phyloP scores from a whole-genome alignment of 1,284 basidiomycete genomes.

The Fomitopsis betulina region DNA sequence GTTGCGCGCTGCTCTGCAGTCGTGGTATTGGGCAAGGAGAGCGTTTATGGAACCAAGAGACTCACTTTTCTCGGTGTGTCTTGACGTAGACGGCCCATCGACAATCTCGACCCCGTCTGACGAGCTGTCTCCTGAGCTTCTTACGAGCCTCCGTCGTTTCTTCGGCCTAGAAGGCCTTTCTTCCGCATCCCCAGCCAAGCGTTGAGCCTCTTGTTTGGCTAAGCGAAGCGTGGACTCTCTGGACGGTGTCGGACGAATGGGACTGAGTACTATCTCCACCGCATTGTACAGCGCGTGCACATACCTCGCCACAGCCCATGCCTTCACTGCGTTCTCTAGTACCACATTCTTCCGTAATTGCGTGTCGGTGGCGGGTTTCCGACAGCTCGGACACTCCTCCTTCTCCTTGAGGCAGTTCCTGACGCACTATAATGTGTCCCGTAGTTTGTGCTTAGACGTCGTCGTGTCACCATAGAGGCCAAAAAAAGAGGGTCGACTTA shows the following conservation, averaged over 20 bases:
- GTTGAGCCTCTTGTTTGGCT: slow-evolving; percentile 2
- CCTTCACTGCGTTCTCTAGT: slow-evolving; percentile 55
- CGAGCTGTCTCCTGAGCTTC: slow-evolving; percentile 6
- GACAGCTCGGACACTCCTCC: slow-evolving; percentile 63
- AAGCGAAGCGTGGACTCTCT: slow-evolving; percentile 16
- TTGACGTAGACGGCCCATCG: slow-evolving; percentile 6
- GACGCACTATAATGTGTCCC: slow-evolving; percentile 47
- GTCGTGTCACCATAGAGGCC: not conserved
- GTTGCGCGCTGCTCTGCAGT: not conserved
- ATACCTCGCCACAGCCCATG: slow-evolving; percentile 65
- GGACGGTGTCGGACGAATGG: not conserved
- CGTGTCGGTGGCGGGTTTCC: slow-evolving; percentile 48
- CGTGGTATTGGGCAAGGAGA: not conserved
- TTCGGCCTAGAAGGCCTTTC: not conserved
- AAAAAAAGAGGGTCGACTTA: slow-evolving; percentile 30
- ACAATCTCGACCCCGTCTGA: slow-evolving; percentile 13
- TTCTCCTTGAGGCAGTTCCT: slow-evolving; percentile 50
- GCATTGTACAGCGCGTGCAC: slow-evolving; percentile 10
- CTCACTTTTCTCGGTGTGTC: slow-evolving; percentile 9
- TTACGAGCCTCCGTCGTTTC: slow-evolving; percentile 5
- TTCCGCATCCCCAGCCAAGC: not conserved
- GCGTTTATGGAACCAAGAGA: not conserved
- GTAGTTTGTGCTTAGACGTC: not conserved
- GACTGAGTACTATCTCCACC: not conserved
- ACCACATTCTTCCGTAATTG: slow-evolving; percentile 55